Evolutionary conservation across 169 alveolate genomes (phyloP).

Genomic region (Plasmodium adleri): DNA sequence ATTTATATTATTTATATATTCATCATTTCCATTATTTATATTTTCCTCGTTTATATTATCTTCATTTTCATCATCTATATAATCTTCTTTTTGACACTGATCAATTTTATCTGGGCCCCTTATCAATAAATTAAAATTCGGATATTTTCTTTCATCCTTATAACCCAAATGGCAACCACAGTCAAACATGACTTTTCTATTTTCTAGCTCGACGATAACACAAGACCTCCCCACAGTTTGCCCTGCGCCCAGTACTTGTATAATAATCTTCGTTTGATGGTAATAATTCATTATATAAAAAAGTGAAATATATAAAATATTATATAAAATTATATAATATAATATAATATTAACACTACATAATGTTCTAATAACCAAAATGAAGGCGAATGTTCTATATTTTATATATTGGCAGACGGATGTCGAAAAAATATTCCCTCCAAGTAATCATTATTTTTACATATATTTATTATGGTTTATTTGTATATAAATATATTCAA

Average conservation of each 20-base stretch:
- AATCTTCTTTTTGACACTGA: not conserved
- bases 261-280: constrained; percentile 37
- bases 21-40: no score
- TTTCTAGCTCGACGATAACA: constrained; percentile 93
- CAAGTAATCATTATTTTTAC: no score
- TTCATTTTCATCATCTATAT: not conserved
- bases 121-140: constrained; percentile 91
- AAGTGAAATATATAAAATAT: not conserved
- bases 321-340: no score
- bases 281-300: constrained; percentile 21
- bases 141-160: constrained; percentile 95
- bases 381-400: no score
- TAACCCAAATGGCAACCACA: constrained; percentile 98
- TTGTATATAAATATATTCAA: no score
- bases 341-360: no score
- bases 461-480: no score
- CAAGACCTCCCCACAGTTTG: constrained; percentile 99
- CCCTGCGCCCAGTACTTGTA: constrained; percentile 98
- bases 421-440: no score
- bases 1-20: not conserved
- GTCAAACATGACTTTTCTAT: constrained; percentile 95
- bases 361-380: no score
- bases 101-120: constrained; percentile 6
- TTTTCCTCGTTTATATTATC: not conserved
- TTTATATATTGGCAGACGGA: no score